Percentiles rank a stretch among this genome's conserved stretches.
These are phyloP conservation scores for Hypsizygus marmoreus DNA, from an alignment of 768 basidiomycete species.

Conservation along the genomic window DNA sequence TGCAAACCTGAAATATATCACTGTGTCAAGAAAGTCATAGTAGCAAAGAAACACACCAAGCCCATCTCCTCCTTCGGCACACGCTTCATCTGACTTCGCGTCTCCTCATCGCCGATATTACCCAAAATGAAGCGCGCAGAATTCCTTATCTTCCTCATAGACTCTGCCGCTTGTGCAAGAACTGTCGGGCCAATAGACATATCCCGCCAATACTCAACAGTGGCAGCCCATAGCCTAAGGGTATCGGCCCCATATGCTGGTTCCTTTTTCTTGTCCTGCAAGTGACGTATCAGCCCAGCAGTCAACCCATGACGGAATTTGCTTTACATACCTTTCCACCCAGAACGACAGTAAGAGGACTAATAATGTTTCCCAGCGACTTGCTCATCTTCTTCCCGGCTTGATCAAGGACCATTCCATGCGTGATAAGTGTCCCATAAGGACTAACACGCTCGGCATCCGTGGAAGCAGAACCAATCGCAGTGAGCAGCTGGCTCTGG, in stretches of 20 bases:
- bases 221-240: slow-evolving; percentile 89
- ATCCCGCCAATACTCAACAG: slow-evolving; percentile 87
- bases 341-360: slow-evolving; percentile 76
- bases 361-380: slow-evolving; percentile 88
- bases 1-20: slow-evolving; percentile 27
- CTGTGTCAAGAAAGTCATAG: background rate
- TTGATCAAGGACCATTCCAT: slow-evolving; percentile 95
- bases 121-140: slow-evolving; percentile 86
- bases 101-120: slow-evolving; percentile 54
- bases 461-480: slow-evolving; percentile 51
- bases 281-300: slow-evolving; percentile 3
- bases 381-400: slow-evolving; percentile 97
- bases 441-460: slow-evolving; percentile 43
- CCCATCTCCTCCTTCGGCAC: slow-evolving; percentile 53
- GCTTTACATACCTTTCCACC: slow-evolving; percentile 65
- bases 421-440: slow-evolving; percentile 84
- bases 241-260: slow-evolving; percentile 87
- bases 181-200: slow-evolving; percentile 82
- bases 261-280: slow-evolving; percentile 65
- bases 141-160: slow-evolving; percentile 82
- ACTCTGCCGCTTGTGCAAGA: slow-evolving; percentile 73
- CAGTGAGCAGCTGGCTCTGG: slow-evolving; percentile 90
- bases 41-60: slow-evolving; percentile 49
- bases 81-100: slow-evolving; percentile 29
- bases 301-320: background rate